These are phyloP conservation scores for Paramecium pentaurelia DNA, from an alignment of 73 alveolate species.

Conservation along the genomic window DNA sequence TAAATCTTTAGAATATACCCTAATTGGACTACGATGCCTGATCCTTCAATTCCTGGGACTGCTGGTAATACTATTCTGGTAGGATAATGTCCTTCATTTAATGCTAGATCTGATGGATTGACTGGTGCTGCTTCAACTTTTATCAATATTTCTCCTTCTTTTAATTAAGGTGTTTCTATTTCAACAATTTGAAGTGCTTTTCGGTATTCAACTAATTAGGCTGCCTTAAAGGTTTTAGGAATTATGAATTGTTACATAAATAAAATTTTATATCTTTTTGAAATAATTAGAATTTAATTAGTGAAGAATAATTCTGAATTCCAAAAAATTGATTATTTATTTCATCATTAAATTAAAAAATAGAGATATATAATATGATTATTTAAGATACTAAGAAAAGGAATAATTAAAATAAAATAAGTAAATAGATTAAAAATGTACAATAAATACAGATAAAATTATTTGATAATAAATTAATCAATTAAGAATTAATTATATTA, in stretches of 20 bases:
- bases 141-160: slow-evolving; percentile 67
- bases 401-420: no score
- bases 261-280: not conserved
- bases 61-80: slow-evolving; percentile 37
- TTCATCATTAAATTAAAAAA: not conserved
- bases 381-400: not conserved
- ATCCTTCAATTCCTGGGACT: slow-evolving; percentile 78
- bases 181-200: slow-evolving; percentile 20
- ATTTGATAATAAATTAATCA: not conserved
- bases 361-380: not conserved
- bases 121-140: slow-evolving; percentile 73
- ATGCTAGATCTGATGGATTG: slow-evolving; percentile 70
- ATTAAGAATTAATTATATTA: not conserved
- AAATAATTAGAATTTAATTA: not conserved
- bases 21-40: slow-evolving; percentile 59
- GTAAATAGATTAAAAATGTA: no score
- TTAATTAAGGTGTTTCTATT: slow-evolving; percentile 60
- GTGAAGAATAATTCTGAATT: not conserved
- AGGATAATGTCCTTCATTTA: slow-evolving; percentile 53
- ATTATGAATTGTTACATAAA: not conserved
- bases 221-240: slow-evolving; percentile 41
- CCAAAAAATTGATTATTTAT: not conserved
- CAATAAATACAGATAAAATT: no score
- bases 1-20: slow-evolving; percentile 38
- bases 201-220: slow-evolving; percentile 11